Percentiles rank a stretch among this genome's conserved stretches.
phyloP scores from a whole-genome alignment of 495 filamentous ascomycete species.

The Cetradonia linearis region DNA sequence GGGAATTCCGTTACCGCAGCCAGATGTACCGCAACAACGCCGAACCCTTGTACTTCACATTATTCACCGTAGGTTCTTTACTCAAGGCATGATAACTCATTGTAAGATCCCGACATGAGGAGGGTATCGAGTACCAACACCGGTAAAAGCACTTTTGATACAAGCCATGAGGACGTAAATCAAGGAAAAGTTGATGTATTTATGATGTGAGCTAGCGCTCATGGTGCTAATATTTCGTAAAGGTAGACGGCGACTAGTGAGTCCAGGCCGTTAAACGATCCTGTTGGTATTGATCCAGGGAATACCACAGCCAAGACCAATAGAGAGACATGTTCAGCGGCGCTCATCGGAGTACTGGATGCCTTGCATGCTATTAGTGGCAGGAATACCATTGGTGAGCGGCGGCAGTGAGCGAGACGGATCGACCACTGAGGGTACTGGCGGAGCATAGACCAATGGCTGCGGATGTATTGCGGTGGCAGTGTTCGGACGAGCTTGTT shows the following conservation, averaged over 20 bases:
- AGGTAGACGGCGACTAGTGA: not conserved
- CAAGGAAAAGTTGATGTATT: not conserved
- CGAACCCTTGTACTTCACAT: slow-evolving; percentile 10
- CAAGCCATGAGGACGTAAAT: slow-evolving; percentile 10
- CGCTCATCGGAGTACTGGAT: slow-evolving; percentile 47
- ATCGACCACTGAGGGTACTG: slow-evolving; percentile 31
- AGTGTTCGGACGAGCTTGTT: slow-evolving; percentile 26
- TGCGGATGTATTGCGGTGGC: slow-evolving; percentile 33
- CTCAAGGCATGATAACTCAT: not conserved
- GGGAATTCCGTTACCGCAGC: slow-evolving; percentile 7
- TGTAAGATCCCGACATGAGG: not conserved
- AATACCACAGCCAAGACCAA: not conserved
- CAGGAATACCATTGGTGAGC: slow-evolving; percentile 38
- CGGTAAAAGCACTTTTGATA: slow-evolving; percentile 18
- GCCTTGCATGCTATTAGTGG: slow-evolving; percentile 44
- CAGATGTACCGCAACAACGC: slow-evolving; percentile 12
- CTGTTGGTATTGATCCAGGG: not conserved
- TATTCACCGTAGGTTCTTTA: slow-evolving; percentile 12
- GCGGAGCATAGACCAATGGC: slow-evolving; percentile 32
- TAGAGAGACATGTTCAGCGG: slow-evolving; percentile 26
- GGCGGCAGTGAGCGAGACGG: slow-evolving; percentile 44
- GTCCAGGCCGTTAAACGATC: not conserved
- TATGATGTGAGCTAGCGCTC: slow-evolving; percentile 2
- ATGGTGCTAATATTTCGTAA: slow-evolving; percentile 1
- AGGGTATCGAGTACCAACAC: not conserved